Base-by-base conservation (phyloP, 73 alveolate genomes). In the Halteria grandinella region DNA sequence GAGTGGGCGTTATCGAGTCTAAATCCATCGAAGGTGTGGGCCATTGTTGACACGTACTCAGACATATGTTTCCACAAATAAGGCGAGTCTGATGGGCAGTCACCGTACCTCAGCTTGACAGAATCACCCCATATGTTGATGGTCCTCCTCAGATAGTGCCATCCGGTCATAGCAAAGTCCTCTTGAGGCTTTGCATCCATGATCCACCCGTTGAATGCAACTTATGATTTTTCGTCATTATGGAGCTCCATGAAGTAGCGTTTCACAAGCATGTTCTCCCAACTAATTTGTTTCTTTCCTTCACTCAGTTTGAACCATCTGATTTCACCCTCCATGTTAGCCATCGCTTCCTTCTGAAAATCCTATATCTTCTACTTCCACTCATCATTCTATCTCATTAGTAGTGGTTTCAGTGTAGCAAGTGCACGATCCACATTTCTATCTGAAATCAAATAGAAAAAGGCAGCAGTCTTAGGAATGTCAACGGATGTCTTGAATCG, bases 1-100 rank as follows among this genome's bases (percentile, higher is more conserved):
- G 98, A 93, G 79, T 96, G 99, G 0, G 98, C 97, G 75, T 96
- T 96, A 83, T 96, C 99, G 27, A 96, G 82, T 66, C 99, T 87
- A 53, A 96, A 95, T 24, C 99, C 99, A 72, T 90, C 88, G 70
- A 94, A 94, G 32, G 88, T 77, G 55, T 71, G 48, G 0, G 98
- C 98, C 97, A 94, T 90, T 43, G 76, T 84, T 54, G 82, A 74
- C 24, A 94, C 98, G 85, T 96, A 94, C 57, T 93, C 75, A 50
- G 96, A 84, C 98, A 96, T 96, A 43, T 87, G 93, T 39, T 94
- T 76, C 97, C 97, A 94, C 39, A 94, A 69, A 58, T 74, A 91
- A 11, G 96, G 95, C 49, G 96, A 92, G 50, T 94, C 98, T 29
- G 41, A 52, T 37, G 95, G 96, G 29, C 86, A 54, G 0, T 55